Evolutionary conservation across 306 rosid species (phyloP).

Genomic region (Casuarina glauca): DNA sequence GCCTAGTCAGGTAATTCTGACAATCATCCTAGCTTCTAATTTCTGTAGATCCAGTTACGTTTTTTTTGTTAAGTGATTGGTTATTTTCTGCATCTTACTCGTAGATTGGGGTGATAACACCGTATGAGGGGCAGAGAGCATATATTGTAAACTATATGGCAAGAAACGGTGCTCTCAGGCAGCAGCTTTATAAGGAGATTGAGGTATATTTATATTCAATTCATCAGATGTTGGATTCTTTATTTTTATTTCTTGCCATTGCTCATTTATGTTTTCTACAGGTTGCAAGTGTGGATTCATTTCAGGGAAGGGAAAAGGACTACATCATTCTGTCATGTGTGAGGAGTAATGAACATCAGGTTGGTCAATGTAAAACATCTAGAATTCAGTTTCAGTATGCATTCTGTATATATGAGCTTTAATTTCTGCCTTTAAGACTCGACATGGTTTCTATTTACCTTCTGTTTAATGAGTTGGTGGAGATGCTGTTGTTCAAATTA

Average conservation of each 20-base stretch:
- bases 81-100: conserved; percentile 15
- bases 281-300: conserved; percentile 99
- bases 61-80: not conserved
- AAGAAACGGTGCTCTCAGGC: conserved; percentile 95
- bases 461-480: not conserved
- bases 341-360: conserved; percentile 99
- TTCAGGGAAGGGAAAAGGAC: conserved; percentile 99
- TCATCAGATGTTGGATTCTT: conserved; percentile 4
- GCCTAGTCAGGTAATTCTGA: conserved; percentile 77
- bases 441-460: not conserved
- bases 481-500: not conserved
- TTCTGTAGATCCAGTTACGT: conserved; percentile 2
- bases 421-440: not conserved
- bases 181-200: conserved; percentile 98
- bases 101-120: conserved; percentile 97
- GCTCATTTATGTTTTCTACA: conserved; percentile 38
- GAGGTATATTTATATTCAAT: conserved; percentile 54
- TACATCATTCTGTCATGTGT: conserved; percentile 96
- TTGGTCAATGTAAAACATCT: conserved; percentile 35
- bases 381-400: not conserved
- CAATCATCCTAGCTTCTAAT: conserved; percentile 4
- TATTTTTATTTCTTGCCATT: conserved; percentile 7
- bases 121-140: conserved; percentile 98
- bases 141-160: conserved; percentile 98
- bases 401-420: not conserved